Percentiles rank a stretch among this genome's conserved stretches.
phyloP scores from a whole-genome alignment of 2,329 filamentous ascomycete genomes.

The Amphichorda felina region DNA sequence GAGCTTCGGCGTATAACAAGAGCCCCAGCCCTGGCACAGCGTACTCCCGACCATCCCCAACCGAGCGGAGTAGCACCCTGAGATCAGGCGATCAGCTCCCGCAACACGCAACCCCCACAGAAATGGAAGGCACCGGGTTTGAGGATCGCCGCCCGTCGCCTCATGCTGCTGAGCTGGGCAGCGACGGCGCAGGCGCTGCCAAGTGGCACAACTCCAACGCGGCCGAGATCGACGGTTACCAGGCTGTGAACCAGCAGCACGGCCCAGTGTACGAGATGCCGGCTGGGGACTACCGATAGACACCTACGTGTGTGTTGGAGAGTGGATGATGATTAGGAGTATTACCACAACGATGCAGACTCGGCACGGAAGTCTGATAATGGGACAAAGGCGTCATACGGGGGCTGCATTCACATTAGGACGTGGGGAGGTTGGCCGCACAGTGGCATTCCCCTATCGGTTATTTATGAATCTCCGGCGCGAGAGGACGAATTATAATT shows the following conservation, averaged over 20 bases:
- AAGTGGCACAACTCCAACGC: constrained; percentile 22
- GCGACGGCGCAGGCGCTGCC: constrained; percentile 13
- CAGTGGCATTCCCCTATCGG: too few species aligned
- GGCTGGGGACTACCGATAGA: constrained; percentile 20
- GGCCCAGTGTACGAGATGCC: constrained; percentile 31
- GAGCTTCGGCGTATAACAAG: constrained; percentile 4
- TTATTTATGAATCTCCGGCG: too few species aligned
- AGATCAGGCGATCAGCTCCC: constrained; percentile 7
- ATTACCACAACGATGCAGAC: too few species aligned
- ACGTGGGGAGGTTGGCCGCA: too few species aligned
- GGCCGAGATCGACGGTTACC: constrained; percentile 26
- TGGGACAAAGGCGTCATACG: too few species aligned
- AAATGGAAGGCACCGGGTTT: constrained; percentile 3
- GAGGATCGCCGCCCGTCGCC: not conserved
- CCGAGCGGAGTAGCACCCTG: constrained; percentile 8
- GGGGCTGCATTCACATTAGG: too few species aligned
- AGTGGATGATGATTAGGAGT: too few species aligned
- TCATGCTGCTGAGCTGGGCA: constrained; percentile 19
- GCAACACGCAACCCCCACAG: constrained; percentile 12
- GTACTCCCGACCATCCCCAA: constrained; percentile 12
- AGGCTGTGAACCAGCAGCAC: constrained; percentile 18
- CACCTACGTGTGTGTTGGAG: too few species aligned
- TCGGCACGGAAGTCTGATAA: too few species aligned
- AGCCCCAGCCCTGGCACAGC: constrained; percentile 10
- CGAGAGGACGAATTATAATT: too few species aligned